phyloP scores from a whole-genome alignment of 306 rosid genomes.

The Nissolia schottii region DNA sequence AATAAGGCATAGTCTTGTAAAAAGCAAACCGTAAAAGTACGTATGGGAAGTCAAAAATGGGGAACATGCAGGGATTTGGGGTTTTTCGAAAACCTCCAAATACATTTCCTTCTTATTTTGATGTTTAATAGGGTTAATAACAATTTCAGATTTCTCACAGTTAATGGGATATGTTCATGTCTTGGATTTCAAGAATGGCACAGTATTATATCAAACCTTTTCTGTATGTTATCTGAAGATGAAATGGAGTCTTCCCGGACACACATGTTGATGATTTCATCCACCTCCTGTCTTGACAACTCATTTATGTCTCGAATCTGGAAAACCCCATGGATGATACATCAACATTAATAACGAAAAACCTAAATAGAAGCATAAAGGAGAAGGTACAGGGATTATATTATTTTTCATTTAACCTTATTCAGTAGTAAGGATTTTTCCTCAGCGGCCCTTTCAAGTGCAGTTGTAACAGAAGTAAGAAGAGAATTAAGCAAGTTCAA shows the following conservation, averaged over 20 bases:
- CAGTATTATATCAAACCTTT: conserved; percentile 43
- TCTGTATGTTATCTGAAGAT: conserved; percentile 80
- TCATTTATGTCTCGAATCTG: conserved; percentile 92
- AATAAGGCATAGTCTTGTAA: too few species aligned
- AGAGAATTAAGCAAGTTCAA: conserved; percentile 65
- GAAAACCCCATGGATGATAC: not conserved
- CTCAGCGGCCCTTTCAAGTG: conserved; percentile 88
- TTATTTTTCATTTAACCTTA: conserved; percentile 47
- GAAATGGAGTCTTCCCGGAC: conserved; percentile 52
- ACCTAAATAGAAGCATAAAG: not conserved
- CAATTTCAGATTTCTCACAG: not conserved
- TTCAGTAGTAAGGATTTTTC: conserved; percentile 71
- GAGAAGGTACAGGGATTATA: not conserved
- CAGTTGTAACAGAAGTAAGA: conserved; percentile 54
- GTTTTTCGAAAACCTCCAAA: too few species aligned
- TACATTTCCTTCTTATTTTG: not conserved
- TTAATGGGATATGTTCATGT: not conserved
- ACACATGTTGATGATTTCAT: conserved; percentile 73
- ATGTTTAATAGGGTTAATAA: not conserved
- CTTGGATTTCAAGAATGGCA: conserved; percentile 3
- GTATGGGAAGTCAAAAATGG: too few species aligned
- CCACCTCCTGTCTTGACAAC: conserved; percentile 89
- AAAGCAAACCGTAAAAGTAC: too few species aligned
- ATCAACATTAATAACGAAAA: not conserved
- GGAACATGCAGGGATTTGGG: too few species aligned